Conservation (phyloP, 768 basidiomycete species). For the Pisolithus marmoratus region DNA sequence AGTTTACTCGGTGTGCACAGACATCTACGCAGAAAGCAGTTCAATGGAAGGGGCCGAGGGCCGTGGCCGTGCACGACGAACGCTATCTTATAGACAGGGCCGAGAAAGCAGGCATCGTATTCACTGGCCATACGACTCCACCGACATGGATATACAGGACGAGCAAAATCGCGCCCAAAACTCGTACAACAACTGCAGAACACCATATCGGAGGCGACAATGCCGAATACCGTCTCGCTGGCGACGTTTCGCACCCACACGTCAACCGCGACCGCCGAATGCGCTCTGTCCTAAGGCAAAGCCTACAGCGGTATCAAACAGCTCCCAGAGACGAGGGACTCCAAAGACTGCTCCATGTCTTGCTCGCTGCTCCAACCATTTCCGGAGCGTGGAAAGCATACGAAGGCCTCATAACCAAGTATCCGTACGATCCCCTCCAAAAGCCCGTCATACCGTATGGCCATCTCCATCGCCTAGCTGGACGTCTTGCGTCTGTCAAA, state of each 20-base stretch:
- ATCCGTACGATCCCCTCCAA: background rate
- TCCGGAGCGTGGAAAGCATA: slow-evolving; percentile 42
- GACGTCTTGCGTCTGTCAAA: slow-evolving; percentile 47
- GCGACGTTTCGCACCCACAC: background rate
- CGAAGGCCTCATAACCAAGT: slow-evolving; percentile 24
- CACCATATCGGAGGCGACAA: background rate
- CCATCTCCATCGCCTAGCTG: slow-evolving; percentile 57
- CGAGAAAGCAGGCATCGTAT: background rate
- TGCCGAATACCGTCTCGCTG: background rate
- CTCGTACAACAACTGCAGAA: background rate
- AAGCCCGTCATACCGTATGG: slow-evolving; percentile 23
- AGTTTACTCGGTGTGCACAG: slow-evolving; percentile 3
- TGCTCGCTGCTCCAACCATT: slow-evolving; percentile 29
- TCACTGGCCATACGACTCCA: background rate
- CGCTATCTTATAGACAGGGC: background rate
- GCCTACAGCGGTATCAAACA: too few species aligned
- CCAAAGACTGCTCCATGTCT: slow-evolving; percentile 24
- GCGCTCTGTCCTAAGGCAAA: too few species aligned
- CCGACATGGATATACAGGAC: background rate
- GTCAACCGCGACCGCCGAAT: too few species aligned
- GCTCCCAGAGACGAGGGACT: slow-evolving; percentile 14
- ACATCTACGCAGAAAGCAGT: background rate
- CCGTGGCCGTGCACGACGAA: background rate
- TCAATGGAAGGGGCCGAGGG: background rate
- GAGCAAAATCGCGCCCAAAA: background rate